Conservation (phyloP, 345 rosid species). For the Geranium brycei region DNA sequence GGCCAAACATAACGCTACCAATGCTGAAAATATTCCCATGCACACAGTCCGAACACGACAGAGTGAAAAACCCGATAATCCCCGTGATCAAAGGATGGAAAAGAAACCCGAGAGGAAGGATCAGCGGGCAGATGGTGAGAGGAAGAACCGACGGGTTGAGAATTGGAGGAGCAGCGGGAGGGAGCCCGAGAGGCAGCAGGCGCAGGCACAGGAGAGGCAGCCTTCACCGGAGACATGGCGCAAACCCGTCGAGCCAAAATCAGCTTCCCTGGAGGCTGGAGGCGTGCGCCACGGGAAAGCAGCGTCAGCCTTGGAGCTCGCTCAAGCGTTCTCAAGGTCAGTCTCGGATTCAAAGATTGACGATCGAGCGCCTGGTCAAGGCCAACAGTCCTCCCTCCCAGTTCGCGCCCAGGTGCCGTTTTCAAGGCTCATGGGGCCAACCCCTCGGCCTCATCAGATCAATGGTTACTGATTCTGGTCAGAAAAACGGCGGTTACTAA, state of each 20-base stretch:
- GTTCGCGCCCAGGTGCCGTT: conserved; percentile 21
- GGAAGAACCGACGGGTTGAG: conserved; percentile 48
- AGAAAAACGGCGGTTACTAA: no score
- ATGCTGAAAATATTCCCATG: conserved; percentile 34
- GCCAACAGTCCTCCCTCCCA: not conserved
- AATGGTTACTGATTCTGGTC: conserved; percentile 42
- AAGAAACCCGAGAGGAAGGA: conserved; percentile 47
- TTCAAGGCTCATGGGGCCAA: conserved; percentile 49
- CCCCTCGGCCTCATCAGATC: conserved; percentile 39
- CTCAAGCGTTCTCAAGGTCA: conserved; percentile 60
- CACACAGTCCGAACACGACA: conserved; percentile 18
- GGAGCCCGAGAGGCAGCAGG: conserved; percentile 13
- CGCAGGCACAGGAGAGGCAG: conserved; percentile 22
- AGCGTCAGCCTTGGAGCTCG: conserved; percentile 67
- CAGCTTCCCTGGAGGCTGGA: conserved; percentile 30
- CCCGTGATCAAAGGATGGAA: conserved; percentile 32
- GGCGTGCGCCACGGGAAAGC: conserved; percentile 49
- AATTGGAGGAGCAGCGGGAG: conserved; percentile 26
- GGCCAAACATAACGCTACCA: conserved; percentile 25
- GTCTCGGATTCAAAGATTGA: no score
- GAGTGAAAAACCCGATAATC: conserved; percentile 28
- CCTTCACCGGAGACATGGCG: conserved; percentile 85
- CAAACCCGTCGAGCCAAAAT: conserved; percentile 42
- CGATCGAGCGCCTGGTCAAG: conserved; percentile 13
- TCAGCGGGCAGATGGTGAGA: conserved; percentile 25